Conservation (phyloP, 2,329 filamentous ascomycete genomes). For the Thielaviopsis punctulata region DNA sequence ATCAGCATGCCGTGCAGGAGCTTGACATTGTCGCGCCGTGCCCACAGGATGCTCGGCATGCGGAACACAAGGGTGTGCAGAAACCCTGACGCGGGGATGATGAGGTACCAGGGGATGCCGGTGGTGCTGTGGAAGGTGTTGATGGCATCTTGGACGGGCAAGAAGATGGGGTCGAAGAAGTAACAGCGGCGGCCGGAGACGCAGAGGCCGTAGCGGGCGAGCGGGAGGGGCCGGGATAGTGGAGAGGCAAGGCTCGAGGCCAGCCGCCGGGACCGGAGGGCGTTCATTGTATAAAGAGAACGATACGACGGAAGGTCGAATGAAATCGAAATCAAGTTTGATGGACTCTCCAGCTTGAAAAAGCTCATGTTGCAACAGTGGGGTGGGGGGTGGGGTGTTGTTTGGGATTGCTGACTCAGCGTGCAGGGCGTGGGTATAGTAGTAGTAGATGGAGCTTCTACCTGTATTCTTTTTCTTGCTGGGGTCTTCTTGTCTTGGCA, state of each 20-base stretch:
- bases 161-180: slow-evolving; percentile 16
- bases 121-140: slow-evolving; percentile 24
- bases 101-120: slow-evolving; percentile 35
- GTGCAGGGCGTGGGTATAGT: background rate
- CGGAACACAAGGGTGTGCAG: slow-evolving; percentile 27
- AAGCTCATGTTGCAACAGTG: background rate
- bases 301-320: no score
- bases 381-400: background rate
- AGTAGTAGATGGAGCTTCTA: background rate
- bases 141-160: slow-evolving; percentile 26
- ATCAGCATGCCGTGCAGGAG: slow-evolving; percentile 13
- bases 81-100: slow-evolving; percentile 35
- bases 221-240: background rate
- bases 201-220: background rate
- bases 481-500: background rate
- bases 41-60: slow-evolving; percentile 30
- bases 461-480: background rate
- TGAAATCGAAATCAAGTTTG: no score
- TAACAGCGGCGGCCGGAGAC: slow-evolving; percentile 1
- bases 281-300: background rate
- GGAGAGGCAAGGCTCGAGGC: background rate
- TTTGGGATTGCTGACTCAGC: background rate
- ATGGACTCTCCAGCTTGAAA: no score
- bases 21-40: slow-evolving; percentile 15
- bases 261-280: background rate